Base-by-base conservation (phyloP, 2,329 filamentous ascomycete genomes). In the Blastomyces emzantsi region DNA sequence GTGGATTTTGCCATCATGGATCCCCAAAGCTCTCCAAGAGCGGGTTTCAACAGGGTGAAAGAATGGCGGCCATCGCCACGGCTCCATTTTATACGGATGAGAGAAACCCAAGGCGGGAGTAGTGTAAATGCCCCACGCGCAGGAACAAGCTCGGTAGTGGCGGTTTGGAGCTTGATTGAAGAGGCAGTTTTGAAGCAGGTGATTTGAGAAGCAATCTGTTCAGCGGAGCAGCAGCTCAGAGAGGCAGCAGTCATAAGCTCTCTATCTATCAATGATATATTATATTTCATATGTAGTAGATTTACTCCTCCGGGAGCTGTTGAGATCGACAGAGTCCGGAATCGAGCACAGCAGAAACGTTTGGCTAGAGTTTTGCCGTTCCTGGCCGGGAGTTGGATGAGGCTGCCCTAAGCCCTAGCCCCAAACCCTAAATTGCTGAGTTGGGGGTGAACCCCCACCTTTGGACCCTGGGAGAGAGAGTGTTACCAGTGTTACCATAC, bases 391-490 rank as follows among this genome's bases (percentile, higher is more conserved):
- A 8, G 33, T 8, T 36, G 8, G 33, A 36, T 36, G 33, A 54
- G 25, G 13, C 15, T 25, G 43, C 59, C 59, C 43, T 49, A 49
- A 49, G 47, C 59, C 59, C 59, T 61, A 61, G 59, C 59, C 59
- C 59, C 59, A 61, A 61, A 39, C 59, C 59, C 59, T 51, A 61
- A 61, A 8, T 11, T 33, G 45, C 47, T 28, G 19, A 51, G 28
- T 49, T 49, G 43, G 59, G 51, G 17, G 33, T 33, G 2, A 25
- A 61, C 15, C 58, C 58, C 58, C 58, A 60, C 43, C 30, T 60
- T 60, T 60, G 58, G 58, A 45, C 22, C n/a, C n/a, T n/a, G n/a
- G n/a, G n/a, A n/a, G n/a, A n/a, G n/a, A n/a, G n/a, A 51, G 22
- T 25, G 25, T 22, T 28, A 30, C 13, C 13, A 33, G 30, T 33